A percentile compares a stretch with the other conserved stretches of the same genome.
Conservation (phyloP, 139 green algal species). For the Chlamydomonas eustigma region DNA sequence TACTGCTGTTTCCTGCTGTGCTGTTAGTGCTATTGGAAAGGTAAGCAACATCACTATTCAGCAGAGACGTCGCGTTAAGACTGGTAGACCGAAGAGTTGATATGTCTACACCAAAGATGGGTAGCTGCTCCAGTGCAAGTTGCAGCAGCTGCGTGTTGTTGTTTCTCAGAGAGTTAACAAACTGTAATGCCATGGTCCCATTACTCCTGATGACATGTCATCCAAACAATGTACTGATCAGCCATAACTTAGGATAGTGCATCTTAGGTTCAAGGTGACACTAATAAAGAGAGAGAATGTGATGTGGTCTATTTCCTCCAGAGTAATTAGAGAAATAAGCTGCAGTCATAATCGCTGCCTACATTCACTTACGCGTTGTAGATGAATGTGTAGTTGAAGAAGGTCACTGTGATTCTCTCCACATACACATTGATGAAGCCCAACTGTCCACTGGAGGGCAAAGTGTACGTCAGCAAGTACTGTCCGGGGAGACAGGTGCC, state of each 20-base stretch:
- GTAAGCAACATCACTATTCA: no score
- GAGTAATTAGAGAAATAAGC: not conserved
- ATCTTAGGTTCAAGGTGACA: no score
- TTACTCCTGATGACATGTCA: not conserved
- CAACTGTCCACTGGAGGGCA: not conserved
- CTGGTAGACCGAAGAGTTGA: not conserved
- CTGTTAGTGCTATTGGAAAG: no score
- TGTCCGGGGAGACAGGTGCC: conserved; percentile 12
- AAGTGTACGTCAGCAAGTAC: conserved; percentile 2
- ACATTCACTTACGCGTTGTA: not conserved
- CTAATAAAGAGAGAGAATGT: no score
- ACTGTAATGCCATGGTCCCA: not conserved
- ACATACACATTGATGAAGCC: not conserved
- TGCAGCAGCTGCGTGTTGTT: not conserved
- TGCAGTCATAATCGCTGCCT: not conserved
- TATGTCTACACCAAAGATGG: not conserved
- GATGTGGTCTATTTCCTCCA: no score
- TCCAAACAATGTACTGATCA: no score
- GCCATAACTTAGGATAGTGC: no score
- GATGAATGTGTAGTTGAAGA: not conserved
- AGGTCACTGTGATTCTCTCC: not conserved
- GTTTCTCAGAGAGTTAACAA: not conserved
- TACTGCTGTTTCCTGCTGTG: not conserved
- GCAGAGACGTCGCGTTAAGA: not conserved
- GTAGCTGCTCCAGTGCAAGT: not conserved